Base-by-base conservation (phyloP, 2,329 filamentous ascomycete species). In the Fusarium sp. region DNA sequence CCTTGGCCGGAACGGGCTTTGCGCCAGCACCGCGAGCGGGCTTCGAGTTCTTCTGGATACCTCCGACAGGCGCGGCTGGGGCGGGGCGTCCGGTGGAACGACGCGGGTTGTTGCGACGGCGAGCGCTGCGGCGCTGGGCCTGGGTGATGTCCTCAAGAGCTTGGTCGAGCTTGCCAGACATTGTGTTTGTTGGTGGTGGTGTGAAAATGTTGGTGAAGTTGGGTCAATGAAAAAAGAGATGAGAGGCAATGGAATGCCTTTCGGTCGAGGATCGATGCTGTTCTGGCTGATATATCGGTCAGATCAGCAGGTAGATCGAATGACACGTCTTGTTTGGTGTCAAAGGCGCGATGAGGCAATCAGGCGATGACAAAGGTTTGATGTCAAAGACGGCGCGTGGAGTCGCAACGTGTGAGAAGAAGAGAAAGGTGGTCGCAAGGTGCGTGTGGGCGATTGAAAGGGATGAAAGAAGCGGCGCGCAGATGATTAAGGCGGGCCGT, bases 81-180 rank as follows among this genome's bases (percentile, higher is more conserved):
- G 87, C 80, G 68, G 86, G 84, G 73, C 85, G 77, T 58, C 72
- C 83, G 69, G 85, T 80, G 57, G 84, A 78, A 72, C 85, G 85
- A 68, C 86, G 85, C 70, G 79, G 77, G 64, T 79, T 79, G 73
- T 81, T 82, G 71, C 86, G 86, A 80, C 82, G 84, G 78, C 79
- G 84, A 79, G 82, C 87, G 82, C 81, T 86, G 75, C 83, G 83
- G 75, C 86, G 87, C 80, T 87, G 89, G 78, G 89, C 91, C 80
- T 91, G 93, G 85, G 97, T 90, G 83, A 99, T 97, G 84, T 97
- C 93, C 81, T 98, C 96, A 74, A 99, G 92, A 84, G 93, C 94
- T 85, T 96, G 91, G 82, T 97, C 93, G 79, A 99, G 91, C 85
- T 97, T 97, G 85, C 89, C 91, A 85, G 93, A 93, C 93, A 97